These are phyloP conservation scores for Metarhizium sp. DNA, from an alignment of 2,329 filamentous ascomycete genomes.

Conservation along the genomic window DNA sequence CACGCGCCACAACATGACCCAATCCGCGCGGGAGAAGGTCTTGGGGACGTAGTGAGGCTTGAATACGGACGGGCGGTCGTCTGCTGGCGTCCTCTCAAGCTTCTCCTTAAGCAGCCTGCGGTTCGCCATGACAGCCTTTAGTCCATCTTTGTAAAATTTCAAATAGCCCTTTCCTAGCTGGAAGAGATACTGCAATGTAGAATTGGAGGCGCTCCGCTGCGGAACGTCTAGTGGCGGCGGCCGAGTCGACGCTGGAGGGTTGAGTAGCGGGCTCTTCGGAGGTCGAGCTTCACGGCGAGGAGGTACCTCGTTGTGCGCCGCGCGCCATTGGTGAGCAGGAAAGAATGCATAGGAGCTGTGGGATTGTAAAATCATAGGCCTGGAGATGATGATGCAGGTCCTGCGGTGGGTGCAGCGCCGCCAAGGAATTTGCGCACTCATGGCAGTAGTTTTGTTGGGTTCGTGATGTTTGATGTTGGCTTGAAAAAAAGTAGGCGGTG, in stretches of 20 bases:
- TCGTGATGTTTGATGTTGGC: neutral
- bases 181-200: slow-evolving; percentile 39
- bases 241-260: slow-evolving; percentile 64
- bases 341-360: slow-evolving; percentile 7
- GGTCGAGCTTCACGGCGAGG: slow-evolving; percentile 15
- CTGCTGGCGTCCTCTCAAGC: slow-evolving; percentile 34
- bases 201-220: slow-evolving; percentile 29
- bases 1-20: slow-evolving; percentile 60
- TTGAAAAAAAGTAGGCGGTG: neutral
- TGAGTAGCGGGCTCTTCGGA: slow-evolving; percentile 37
- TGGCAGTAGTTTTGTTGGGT: slow-evolving; percentile 7
- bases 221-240: slow-evolving; percentile 62
- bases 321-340: slow-evolving; percentile 11
- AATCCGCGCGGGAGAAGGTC: slow-evolving; percentile 51
- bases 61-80: slow-evolving; percentile 40
- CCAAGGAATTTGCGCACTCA: slow-evolving; percentile 24
- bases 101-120: slow-evolving; percentile 39
- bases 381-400: slow-evolving; percentile 8
- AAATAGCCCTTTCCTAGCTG: slow-evolving; percentile 65
- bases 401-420: slow-evolving; percentile 16
- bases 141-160: slow-evolving; percentile 78
- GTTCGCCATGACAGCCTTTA: slow-evolving; percentile 67
- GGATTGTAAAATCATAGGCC: slow-evolving; percentile 2
- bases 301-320: slow-evolving; percentile 12
- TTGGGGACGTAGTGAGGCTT: slow-evolving; percentile 22